phyloP scores from a whole-genome alignment of 208 protist genomes.

The Acanthamoeba royreba region DNA sequence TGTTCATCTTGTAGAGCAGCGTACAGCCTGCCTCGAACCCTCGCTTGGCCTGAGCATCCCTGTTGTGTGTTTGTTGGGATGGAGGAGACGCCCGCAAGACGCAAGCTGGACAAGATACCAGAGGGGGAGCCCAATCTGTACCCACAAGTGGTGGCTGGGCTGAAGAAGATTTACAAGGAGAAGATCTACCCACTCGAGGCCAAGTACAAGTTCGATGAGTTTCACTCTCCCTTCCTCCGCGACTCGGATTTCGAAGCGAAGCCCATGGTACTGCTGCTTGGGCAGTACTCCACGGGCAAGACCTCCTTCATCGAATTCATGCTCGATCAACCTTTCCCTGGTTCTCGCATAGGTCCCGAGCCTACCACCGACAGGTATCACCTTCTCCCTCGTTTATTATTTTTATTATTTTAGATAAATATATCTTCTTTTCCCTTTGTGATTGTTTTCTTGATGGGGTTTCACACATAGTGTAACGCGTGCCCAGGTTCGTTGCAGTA shows the following conservation, averaged over 20 bases:
- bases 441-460: background rate
- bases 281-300: slow-evolving; percentile 85
- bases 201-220: slow-evolving; percentile 67
- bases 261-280: slow-evolving; percentile 71
- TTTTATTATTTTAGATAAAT: background rate
- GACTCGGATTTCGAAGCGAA: slow-evolving; percentile 73
- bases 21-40: no score
- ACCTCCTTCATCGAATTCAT: slow-evolving; percentile 93
- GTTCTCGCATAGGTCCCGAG: slow-evolving; percentile 84
- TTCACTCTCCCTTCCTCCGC: slow-evolving; percentile 54
- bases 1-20: no score
- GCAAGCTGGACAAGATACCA: background rate
- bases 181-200: slow-evolving; percentile 51
- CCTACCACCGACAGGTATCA: slow-evolving; percentile 84
- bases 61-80: no score
- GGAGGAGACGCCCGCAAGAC: background rate
- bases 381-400: background rate
- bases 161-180: slow-evolving; percentile 60
- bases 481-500: slow-evolving; percentile 92
- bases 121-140: slow-evolving; percentile 39
- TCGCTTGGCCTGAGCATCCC: no score
- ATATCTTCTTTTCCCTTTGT: background rate
- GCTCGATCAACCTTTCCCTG: slow-evolving; percentile 81
- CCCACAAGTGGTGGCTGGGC: slow-evolving; percentile 10
- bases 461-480: no score